Evolutionary conservation across 345 rosid species (phyloP).

Genomic region (Lenwebbia sp.): DNA sequence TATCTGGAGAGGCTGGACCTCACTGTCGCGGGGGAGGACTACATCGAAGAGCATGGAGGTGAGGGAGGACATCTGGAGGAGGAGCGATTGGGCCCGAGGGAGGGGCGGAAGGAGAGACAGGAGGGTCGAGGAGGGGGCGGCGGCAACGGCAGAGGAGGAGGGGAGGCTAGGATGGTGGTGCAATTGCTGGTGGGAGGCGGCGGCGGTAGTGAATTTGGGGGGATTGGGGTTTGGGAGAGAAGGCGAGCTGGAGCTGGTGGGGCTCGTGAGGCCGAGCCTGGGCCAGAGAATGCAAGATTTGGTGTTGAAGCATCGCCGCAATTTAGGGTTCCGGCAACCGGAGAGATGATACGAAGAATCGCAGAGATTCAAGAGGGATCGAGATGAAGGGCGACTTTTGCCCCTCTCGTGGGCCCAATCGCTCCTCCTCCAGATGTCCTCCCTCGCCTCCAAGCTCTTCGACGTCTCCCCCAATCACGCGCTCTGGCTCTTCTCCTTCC

Average conservation of each 20-base stretch:
- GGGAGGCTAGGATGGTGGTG: slow-evolving; percentile 20
- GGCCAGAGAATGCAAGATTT: slow-evolving; percentile 80
- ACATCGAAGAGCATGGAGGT: slow-evolving; percentile 67
- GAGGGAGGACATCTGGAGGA: slow-evolving; percentile 70
- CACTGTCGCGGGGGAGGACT: no score
- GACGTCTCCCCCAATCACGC: no score
- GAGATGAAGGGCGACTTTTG: background rate
- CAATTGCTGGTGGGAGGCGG: slow-evolving; percentile 24
- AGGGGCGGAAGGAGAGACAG: slow-evolving; percentile 87
- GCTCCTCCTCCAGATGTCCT: no score
- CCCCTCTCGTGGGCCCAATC: no score
- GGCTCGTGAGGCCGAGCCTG: slow-evolving; percentile 69
- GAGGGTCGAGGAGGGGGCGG: slow-evolving; percentile 46
- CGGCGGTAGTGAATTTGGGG: slow-evolving; percentile 6
- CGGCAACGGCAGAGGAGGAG: slow-evolving; percentile 9
- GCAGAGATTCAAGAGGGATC: background rate
- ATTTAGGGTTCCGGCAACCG: background rate
- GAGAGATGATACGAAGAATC: background rate
- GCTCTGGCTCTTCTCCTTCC: no score
- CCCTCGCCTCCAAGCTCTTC: no score
- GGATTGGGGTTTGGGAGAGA: slow-evolving; percentile 41
- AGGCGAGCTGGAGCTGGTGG: slow-evolving; percentile 54
- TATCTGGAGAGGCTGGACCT: no score
- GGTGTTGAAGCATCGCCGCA: slow-evolving; percentile 64
- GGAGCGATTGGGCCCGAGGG: slow-evolving; percentile 74